Conservation (phyloP, 2,329 filamentous ascomycete species). For the Exophiala dermatitidis region DNA sequence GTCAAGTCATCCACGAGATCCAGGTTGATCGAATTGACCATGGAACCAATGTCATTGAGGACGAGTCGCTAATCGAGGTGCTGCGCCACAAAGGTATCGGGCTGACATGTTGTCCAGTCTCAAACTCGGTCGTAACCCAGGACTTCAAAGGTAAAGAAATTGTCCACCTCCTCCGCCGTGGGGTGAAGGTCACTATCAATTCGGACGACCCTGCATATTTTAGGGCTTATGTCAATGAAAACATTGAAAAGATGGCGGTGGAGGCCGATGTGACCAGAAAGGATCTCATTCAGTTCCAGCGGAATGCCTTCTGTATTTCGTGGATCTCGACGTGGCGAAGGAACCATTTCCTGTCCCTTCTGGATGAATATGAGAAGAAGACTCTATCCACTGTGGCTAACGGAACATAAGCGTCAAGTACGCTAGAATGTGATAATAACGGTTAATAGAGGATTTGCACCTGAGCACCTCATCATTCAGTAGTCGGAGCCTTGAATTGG, state of each 20-base stretch:
- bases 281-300: conserved; percentile 24
- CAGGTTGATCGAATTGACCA: conserved; percentile 27
- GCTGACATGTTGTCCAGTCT: conserved; percentile 26
- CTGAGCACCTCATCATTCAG: not conserved
- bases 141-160: conserved; percentile 26
- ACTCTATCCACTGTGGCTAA: conserved; percentile 7
- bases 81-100: conserved; percentile 17
- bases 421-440: not conserved
- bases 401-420: conserved; percentile 1
- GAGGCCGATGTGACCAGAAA: conserved; percentile 17
- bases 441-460: not conserved
- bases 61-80: conserved; percentile 13
- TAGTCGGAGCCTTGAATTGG: conserved; percentile 5
- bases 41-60: conserved; percentile 25
- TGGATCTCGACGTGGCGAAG: conserved; percentile 25
- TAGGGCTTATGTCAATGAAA: conserved; percentile 24
- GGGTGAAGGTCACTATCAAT: conserved; percentile 26
- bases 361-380: conserved; percentile 20
- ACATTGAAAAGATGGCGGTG: conserved; percentile 20
- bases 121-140: conserved; percentile 23
- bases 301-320: conserved; percentile 24
- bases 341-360: conserved; percentile 17
- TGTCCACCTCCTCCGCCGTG: conserved; percentile 16
- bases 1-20: conserved; percentile 29
- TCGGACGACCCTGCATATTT: conserved; percentile 28